Evolutionary conservation across 2,329 filamentous ascomycete genomes (phyloP).

Genomic region (Pseudogymnoascus sp.): DNA sequence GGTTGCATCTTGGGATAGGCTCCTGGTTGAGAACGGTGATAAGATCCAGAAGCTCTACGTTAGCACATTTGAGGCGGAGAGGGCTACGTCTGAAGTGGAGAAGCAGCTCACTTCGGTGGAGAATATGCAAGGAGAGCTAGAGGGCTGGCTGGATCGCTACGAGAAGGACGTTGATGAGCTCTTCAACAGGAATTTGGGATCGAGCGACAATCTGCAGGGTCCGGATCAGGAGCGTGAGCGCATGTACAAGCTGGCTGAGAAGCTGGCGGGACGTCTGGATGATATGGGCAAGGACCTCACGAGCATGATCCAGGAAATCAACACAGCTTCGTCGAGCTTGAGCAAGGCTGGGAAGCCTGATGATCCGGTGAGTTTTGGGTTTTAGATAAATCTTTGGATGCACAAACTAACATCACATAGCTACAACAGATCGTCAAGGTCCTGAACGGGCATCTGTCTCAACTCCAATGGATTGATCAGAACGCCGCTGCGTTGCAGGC

Average conservation of each 20-base stretch:
- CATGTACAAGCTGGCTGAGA: constrained; percentile 94
- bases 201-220: constrained; percentile 66
- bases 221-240: constrained; percentile 92
- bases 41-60: constrained; percentile 92
- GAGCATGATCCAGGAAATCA: constrained; percentile 98
- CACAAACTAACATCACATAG: constrained; percentile 36
- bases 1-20: constrained; percentile 79
- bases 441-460: constrained; percentile 83
- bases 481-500: constrained; percentile 72
- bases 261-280: constrained; percentile 78
- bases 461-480: constrained; percentile 87
- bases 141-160: constrained; percentile 80
- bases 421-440: constrained; percentile 92
- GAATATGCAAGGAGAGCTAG: constrained; percentile 83
- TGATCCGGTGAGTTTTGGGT: constrained; percentile 59
- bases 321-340: constrained; percentile 78
- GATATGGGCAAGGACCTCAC: constrained; percentile 88
- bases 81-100: constrained; percentile 88
- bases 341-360: constrained; percentile 84
- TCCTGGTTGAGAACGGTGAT: constrained; percentile 85
- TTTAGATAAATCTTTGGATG: constrained; percentile 16
- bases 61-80: constrained; percentile 86
- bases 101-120: constrained; percentile 83
- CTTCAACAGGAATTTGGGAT: constrained; percentile 69
- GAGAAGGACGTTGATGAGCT: constrained; percentile 86